Conservation (phyloP, 2,329 filamentous ascomycete genomes). For the Emmonsiellopsis sp. region DNA sequence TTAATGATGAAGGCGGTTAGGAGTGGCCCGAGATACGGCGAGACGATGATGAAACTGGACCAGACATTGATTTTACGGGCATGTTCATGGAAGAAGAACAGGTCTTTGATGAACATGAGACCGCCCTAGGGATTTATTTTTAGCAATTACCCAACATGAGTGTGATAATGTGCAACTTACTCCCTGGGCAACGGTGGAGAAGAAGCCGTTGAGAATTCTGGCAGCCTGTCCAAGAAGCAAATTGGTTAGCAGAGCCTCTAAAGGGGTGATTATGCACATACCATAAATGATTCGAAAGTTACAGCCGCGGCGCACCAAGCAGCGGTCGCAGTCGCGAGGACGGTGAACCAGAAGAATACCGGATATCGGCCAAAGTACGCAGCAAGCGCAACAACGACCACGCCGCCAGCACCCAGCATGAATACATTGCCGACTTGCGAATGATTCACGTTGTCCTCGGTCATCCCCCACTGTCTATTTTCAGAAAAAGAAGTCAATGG, state of each 20-base stretch:
- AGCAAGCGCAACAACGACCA: constrained; percentile 32
- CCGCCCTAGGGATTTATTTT: constrained; percentile 20
- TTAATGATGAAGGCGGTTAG: constrained; percentile 29
- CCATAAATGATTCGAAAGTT: constrained; percentile 31
- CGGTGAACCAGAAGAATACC: constrained; percentile 33
- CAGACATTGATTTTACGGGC: constrained; percentile 34
- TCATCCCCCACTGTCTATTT: constrained; percentile 28
- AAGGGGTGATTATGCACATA: background rate
- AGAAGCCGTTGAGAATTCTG: constrained; percentile 38
- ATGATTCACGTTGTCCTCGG: constrained; percentile 30
- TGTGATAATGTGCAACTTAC: constrained; percentile 12
- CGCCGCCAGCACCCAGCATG: constrained; percentile 35
- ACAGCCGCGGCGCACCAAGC: constrained; percentile 31
- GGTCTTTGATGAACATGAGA: constrained; percentile 36
- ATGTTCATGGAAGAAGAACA: constrained; percentile 34
- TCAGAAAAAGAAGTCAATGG: background rate
- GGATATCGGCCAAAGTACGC: constrained; percentile 39
- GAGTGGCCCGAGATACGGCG: constrained; percentile 25
- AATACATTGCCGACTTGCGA: constrained; percentile 36
- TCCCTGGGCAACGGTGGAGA: constrained; percentile 33
- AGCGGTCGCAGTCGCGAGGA: constrained; percentile 28
- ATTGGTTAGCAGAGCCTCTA: background rate
- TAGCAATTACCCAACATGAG: background rate
- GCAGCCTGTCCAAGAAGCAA: constrained; percentile 18
- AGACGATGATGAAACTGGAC: constrained; percentile 27